phyloP scores from a whole-genome alignment of 139 green algal species.

The Chlamydomonas eustigma region DNA sequence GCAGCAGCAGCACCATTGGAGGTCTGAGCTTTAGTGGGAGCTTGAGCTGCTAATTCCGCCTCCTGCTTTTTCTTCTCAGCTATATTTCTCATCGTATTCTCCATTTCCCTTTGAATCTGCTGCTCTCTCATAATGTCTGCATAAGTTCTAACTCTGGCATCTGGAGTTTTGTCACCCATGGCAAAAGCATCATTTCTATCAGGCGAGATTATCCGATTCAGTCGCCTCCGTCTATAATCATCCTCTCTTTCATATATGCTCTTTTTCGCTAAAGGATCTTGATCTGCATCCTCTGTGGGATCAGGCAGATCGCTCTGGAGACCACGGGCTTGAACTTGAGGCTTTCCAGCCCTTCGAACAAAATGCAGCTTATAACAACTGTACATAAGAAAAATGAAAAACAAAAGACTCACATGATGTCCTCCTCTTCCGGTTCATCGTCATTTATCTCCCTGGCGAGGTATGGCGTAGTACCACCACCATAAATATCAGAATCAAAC shows the following conservation, averaged over 20 bases:
- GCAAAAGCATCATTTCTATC: conserved; percentile 87
- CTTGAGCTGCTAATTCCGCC: conserved; percentile 36
- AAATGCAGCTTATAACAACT: conserved; percentile 5
- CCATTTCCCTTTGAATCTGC: conserved; percentile 75
- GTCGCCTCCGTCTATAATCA: conserved; percentile 79
- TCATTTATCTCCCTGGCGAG: conserved; percentile 27
- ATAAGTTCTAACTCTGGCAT: conserved; percentile 76
- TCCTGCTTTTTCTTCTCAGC: conserved; percentile 70
- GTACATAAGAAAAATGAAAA: neutral
- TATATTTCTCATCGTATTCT: conserved; percentile 94
- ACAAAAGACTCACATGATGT: conserved; percentile 15
- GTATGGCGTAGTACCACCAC: conserved; percentile 14
- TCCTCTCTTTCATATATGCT: conserved; percentile 86
- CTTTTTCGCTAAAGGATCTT: conserved; percentile 27
- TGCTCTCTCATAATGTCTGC: conserved; percentile 86
- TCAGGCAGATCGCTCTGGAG: conserved; percentile 18
- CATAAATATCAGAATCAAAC: conserved; percentile 47
- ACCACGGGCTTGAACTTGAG: neutral
- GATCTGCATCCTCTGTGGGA: conserved; percentile 7
- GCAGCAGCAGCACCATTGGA: conserved; percentile 19
- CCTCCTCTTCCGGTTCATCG: conserved; percentile 34
- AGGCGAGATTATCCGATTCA: conserved; percentile 84
- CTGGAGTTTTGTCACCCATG: conserved; percentile 81
- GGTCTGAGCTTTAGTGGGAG: conserved; percentile 10
- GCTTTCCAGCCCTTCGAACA: neutral